Evolutionary conservation across 2,329 filamentous ascomycete species (phyloP).

Genomic region (Diaporthe sp.): DNA sequence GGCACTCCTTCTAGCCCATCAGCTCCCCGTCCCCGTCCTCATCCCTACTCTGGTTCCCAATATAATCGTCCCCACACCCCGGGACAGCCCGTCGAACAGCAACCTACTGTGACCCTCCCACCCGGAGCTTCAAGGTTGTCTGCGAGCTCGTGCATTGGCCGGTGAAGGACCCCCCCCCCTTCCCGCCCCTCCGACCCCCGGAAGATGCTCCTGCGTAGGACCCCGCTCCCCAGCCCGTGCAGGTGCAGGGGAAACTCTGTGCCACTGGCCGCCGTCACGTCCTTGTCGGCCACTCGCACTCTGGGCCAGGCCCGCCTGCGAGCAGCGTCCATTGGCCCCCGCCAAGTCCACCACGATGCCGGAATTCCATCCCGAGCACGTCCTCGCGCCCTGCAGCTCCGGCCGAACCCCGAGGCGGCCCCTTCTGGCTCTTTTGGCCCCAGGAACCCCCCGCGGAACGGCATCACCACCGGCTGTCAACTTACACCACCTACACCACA

Average conservation of each 20-base stretch:
- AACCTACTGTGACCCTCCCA: not conserved
- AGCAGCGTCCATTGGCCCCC: not conserved
- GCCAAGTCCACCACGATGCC: conserved; percentile 15
- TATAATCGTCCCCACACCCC: not conserved
- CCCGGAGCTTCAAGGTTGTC: not conserved
- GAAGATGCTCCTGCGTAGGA: conserved; percentile 24
- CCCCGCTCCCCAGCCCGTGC: conserved; percentile 1
- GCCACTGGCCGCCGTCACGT: not conserved
- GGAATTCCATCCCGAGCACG: conserved; percentile 28
- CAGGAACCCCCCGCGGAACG: conserved; percentile 62
- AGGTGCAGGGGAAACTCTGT: conserved; percentile 7
- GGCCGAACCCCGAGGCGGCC: conserved; percentile 21
- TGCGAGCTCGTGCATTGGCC: not conserved
- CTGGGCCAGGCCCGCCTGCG: conserved; percentile 2
- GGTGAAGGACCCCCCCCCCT: not conserved
- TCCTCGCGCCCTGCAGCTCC: conserved; percentile 8
- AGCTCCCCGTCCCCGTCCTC: not conserved
- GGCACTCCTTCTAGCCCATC: not conserved
- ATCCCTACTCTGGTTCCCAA: not conserved
- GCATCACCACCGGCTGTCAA: conserved; percentile 59
- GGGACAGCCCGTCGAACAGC: not conserved
- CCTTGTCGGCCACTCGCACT: conserved; percentile 16
- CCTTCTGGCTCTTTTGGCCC: not conserved
- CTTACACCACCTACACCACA: not conserved
- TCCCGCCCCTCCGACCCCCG: not conserved